Base-by-base conservation (phyloP, 768 basidiomycete genomes). In the Suillus lakei region DNA sequence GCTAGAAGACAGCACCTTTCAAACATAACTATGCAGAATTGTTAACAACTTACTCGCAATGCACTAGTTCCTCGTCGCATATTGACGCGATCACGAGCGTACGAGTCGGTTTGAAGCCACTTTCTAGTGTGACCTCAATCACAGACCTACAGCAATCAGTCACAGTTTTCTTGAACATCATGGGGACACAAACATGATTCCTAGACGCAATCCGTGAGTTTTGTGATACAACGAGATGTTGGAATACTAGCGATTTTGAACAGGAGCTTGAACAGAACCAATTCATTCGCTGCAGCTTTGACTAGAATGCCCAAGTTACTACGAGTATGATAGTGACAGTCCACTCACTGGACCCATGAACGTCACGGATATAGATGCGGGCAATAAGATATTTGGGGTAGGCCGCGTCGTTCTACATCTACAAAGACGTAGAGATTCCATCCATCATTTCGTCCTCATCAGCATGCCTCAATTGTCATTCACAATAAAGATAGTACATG, bases 51-150 rank as follows among this genome's bases (percentile, higher is more conserved):
- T 75, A 83, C 84, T 67, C 81, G 73, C 36, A 66, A 59, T 44
- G 86, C 86, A 55, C 81, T 60, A 85, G 79, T 76, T 86, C 85
- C 67, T 86, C 86, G 66, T 86, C 86, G 66, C 85, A 86, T 0
- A 77, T 81, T 62, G 78, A 82, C 1, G 80, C 74, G n/a, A 83
- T 75, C 21, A 80, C 74, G 13, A 79, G 70, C 8, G 70, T 69
- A 36, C 84, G 77, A 21, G 77, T 77, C 0, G 86, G 86, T 64
- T 78, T 67, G 72, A 82, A 87, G 2, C 76, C 81, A 8, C 81
- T 76, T 21, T 78, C 71, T 3, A 86, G 67, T 7, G 87, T 75
- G 8, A 77, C 76, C 70, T 86, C 84, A 41, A 86, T 71, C 2
- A 84, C 79, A 5, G 78, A 75, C 88, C 55, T 56, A 23, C 38